Evolutionary conservation across 805 yeast species (phyloP).

Genomic region (Naumovozyma baii): DNA sequence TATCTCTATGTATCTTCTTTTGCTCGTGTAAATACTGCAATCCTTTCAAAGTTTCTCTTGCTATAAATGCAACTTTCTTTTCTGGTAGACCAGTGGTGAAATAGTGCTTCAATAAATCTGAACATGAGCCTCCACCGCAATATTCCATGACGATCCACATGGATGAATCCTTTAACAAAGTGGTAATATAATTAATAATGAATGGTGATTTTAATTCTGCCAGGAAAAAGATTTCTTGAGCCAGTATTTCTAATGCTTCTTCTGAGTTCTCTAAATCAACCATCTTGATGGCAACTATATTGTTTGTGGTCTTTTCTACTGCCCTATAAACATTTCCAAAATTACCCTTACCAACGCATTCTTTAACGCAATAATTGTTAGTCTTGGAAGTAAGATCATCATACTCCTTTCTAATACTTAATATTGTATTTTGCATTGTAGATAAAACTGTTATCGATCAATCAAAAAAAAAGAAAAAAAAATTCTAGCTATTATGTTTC

Average conservation of each 20-base stretch:
- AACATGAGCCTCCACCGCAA: conserved; percentile 91
- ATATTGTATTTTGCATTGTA: background rate
- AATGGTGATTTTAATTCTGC: conserved; percentile 55
- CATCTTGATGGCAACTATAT: conserved; percentile 74
- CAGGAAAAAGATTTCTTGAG: conserved; percentile 72
- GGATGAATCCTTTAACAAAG: conserved; percentile 52
- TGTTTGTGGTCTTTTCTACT: conserved; percentile 28
- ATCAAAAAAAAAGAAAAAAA: too few species aligned
- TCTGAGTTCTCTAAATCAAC: conserved; percentile 69
- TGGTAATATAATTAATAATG: conserved; percentile 57
- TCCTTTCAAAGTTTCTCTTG: conserved; percentile 58
- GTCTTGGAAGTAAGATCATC: conserved; percentile 3
- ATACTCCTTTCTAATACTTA: background rate
- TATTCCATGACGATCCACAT: conserved; percentile 92
- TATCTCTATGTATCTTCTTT: conserved; percentile 76
- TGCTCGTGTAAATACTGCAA: conserved; percentile 67
- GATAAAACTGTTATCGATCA: background rate
- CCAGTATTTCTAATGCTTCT: conserved; percentile 61
- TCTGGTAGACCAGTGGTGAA: conserved; percentile 30
- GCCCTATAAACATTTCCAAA: conserved; percentile 83
- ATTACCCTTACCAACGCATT: conserved; percentile 73
- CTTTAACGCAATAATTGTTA: conserved; percentile 31
- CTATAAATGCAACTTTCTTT: conserved; percentile 47
- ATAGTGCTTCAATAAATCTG: conserved; percentile 50
- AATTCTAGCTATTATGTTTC: too few species aligned